A percentile compares a stretch with the other conserved stretches of the same genome.
Conservation (phyloP, 1,284 basidiomycete species). For the Tremellales sp. region DNA sequence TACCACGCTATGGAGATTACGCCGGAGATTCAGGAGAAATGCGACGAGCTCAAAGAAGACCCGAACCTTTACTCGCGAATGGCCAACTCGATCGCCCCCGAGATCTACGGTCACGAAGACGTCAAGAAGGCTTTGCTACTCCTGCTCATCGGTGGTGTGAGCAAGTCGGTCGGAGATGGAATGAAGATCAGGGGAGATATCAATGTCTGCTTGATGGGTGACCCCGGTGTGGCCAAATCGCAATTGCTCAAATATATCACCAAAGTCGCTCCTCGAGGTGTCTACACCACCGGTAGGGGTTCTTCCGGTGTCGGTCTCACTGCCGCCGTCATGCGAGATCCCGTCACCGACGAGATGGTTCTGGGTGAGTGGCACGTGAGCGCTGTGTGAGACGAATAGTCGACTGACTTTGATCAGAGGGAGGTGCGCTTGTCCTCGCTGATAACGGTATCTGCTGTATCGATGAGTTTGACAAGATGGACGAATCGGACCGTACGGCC, state of each 20-base stretch:
- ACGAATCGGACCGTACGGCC: slow-evolving; percentile 92
- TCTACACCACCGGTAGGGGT: slow-evolving; percentile 97
- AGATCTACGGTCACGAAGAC: slow-evolving; percentile 97
- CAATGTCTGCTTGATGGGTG: slow-evolving; percentile 98
- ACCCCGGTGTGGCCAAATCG: slow-evolving; percentile 99
- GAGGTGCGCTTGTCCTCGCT: slow-evolving; percentile 93
- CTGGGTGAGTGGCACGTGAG: slow-evolving; percentile 60
- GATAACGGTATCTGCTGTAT: slow-evolving; percentile 99
- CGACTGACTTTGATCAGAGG: slow-evolving; percentile 61
- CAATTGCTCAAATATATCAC: slow-evolving; percentile 98
- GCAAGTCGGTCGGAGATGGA: slow-evolving; percentile 90
- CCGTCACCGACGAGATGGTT: slow-evolving; percentile 99
- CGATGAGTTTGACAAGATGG: slow-evolving; percentile 99
- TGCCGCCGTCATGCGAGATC: slow-evolving; percentile 98
- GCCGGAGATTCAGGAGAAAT: slow-evolving; percentile 69
- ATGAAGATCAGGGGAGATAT: slow-evolving; percentile 99
- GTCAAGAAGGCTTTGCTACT: slow-evolving; percentile 97
- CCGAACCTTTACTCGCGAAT: slow-evolving; percentile 67
- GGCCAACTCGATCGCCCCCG: slow-evolving; percentile 78
- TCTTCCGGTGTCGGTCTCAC: slow-evolving; percentile 98
- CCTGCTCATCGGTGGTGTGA: slow-evolving; percentile 91
- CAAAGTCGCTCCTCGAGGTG: slow-evolving; percentile 93
- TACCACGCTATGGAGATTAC: slow-evolving; percentile 93
- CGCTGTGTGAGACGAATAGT: not conserved
- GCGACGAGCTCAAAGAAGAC: slow-evolving; percentile 69